These are phyloP conservation scores for Myrica gale DNA, from an alignment of 306 rosid genomes.

Conservation along the genomic window DNA sequence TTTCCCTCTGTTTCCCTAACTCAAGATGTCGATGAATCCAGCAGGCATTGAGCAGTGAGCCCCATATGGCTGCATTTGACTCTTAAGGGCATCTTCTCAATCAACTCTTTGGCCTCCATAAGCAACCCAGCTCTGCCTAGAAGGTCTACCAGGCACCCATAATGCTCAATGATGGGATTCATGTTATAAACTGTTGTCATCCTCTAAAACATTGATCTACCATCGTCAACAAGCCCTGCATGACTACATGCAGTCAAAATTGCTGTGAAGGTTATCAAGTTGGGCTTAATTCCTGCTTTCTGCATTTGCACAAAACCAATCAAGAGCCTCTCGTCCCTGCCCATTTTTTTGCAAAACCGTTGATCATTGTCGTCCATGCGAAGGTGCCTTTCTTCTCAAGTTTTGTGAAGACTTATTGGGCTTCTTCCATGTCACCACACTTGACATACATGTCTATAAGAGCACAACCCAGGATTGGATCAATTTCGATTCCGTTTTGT, in stretches of 20 bases:
- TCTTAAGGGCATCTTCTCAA: conserved; percentile 49
- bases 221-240: conserved; percentile 52
- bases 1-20: conserved; percentile 49
- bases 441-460: conserved; percentile 54
- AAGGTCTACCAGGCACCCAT: conserved; percentile 65
- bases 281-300: conserved; percentile 47
- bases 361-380: conserved; percentile 54
- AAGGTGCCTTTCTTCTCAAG: conserved; percentile 44
- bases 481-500: conserved; percentile 37
- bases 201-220: conserved; percentile 44
- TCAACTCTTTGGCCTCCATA: conserved; percentile 47
- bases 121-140: conserved; percentile 54
- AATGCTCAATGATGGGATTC: conserved; percentile 51
- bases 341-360: conserved; percentile 54
- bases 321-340: conserved; percentile 52
- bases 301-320: conserved; percentile 47
- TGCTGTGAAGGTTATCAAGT: conserved; percentile 48
- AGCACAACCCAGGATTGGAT: conserved; percentile 47
- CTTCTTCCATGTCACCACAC: conserved; percentile 58
- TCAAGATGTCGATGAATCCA: conserved; percentile 43
- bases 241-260: conserved; percentile 57
- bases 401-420: conserved; percentile 32
- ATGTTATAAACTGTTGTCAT: conserved; percentile 34
- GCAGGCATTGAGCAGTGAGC: conserved; percentile 57
- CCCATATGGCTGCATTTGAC: conserved; percentile 60